A percentile compares a stretch with the other conserved stretches of the same genome.
Conservation (phyloP, 192 early-diverging fungal species). For the Dissophora globulifera region DNA sequence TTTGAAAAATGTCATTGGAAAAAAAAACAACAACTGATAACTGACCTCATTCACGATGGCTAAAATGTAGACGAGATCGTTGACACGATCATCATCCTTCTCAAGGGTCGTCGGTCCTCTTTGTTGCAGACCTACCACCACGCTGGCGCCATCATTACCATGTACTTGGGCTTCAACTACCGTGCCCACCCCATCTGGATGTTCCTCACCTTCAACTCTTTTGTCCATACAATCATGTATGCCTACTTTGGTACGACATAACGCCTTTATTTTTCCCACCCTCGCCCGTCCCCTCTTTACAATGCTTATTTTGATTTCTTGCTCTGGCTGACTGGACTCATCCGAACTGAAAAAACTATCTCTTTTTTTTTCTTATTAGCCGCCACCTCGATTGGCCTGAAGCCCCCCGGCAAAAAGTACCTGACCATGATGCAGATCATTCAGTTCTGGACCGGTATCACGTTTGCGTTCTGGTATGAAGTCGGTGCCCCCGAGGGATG, state of each 20-base stretch:
- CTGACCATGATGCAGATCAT: constrained; percentile 76
- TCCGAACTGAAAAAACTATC: not conserved
- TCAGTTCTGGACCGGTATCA: constrained; percentile 75
- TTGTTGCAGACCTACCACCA: constrained; percentile 81
- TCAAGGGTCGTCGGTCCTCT: constrained; percentile 70
- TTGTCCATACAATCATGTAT: constrained; percentile 84
- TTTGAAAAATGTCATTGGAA: no score
- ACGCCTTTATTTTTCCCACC: not conserved
- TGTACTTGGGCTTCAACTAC: constrained; percentile 68
- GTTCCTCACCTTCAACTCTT: constrained; percentile 76
- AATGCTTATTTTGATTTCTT: not conserved
- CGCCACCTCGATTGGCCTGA: constrained; percentile 69
- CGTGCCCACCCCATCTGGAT: constrained; percentile 72
- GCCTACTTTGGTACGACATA: constrained; percentile 64
- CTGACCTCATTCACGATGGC: no score
- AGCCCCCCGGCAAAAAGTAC: constrained; percentile 74
- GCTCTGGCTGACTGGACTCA: not conserved
- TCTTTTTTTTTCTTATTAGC: constrained; percentile 19
- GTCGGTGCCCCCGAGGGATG: constrained; percentile 60
- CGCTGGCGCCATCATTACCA: constrained; percentile 74
- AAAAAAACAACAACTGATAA: no score
- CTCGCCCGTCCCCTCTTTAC: no score
- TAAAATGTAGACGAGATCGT: constrained; percentile 68
- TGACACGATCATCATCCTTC: constrained; percentile 80
- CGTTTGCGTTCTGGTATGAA: constrained; percentile 67